These are phyloP conservation scores for Ceratobasidium sp. DNA, from an alignment of 1,284 basidiomycete genomes.

Conservation along the genomic window DNA sequence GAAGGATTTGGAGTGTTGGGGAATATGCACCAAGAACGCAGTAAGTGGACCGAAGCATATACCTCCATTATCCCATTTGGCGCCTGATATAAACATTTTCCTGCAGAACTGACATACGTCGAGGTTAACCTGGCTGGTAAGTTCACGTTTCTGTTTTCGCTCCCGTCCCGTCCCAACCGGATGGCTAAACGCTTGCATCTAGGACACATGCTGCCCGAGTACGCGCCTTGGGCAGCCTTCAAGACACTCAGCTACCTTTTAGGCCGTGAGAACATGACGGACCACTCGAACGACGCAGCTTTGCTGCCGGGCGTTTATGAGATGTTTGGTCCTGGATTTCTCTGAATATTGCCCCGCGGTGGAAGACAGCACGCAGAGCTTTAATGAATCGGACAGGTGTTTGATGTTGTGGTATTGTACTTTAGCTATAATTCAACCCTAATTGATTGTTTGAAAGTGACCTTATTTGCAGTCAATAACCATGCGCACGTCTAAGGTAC, in stretches of 20 bases:
- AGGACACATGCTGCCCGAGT: slow-evolving; percentile 45
- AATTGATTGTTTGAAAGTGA: too few species aligned
- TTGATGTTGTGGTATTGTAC: too few species aligned
- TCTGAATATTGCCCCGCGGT: neutral
- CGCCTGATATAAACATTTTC: neutral
- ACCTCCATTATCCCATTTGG: too few species aligned
- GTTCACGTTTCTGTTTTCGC: too few species aligned
- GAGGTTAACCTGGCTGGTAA: slow-evolving; percentile 41
- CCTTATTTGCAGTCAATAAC: too few species aligned
- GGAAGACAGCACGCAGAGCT: neutral
- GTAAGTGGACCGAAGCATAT: slow-evolving; percentile 51
- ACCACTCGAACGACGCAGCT: slow-evolving; percentile 19
- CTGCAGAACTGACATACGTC: slow-evolving; percentile 36
- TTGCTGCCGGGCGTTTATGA: slow-evolving; percentile 42
- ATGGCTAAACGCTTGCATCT: neutral
- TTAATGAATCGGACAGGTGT: too few species aligned
- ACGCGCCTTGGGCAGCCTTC: slow-evolving; percentile 43
- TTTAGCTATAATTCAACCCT: too few species aligned
- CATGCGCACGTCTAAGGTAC: too few species aligned
- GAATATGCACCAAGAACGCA: slow-evolving; percentile 73
- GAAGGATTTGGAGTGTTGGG: slow-evolving; percentile 77
- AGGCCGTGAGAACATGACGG: slow-evolving; percentile 37
- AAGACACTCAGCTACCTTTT: slow-evolving; percentile 46
- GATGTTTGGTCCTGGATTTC: slow-evolving; percentile 19
- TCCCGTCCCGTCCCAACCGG: too few species aligned